Percentiles rank a stretch among this genome's conserved stretches.
Conservation (phyloP, 2,329 filamentous ascomycete species). For the Penicillium sp. region DNA sequence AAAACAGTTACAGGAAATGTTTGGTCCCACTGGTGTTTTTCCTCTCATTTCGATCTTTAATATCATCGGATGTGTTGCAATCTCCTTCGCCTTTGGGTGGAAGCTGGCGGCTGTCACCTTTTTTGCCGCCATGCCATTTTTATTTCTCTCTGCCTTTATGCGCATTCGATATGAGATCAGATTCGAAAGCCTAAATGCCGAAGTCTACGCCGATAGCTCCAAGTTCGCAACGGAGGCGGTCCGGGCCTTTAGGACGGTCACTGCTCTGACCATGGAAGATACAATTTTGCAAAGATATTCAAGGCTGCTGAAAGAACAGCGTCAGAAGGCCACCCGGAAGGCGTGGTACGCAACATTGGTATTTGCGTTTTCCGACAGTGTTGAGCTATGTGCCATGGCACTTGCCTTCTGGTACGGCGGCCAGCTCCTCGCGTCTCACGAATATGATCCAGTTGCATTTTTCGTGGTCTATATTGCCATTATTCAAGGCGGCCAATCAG, state of each 20-base stretch:
- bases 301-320: constrained; percentile 57
- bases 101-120: constrained; percentile 68
- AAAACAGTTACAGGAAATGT: constrained; percentile 50
- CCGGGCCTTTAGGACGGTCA: constrained; percentile 69
- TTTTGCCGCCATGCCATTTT: constrained; percentile 56
- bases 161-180: constrained; percentile 63
- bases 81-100: constrained; percentile 72
- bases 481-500: constrained; percentile 64
- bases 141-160: constrained; percentile 50
- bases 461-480: constrained; percentile 64
- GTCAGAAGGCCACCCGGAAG: constrained; percentile 58
- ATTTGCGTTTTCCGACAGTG: constrained; percentile 67
- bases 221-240: constrained; percentile 74
- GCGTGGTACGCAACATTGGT: constrained; percentile 62
- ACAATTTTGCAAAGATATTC: constrained; percentile 62
- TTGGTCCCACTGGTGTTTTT: constrained; percentile 47
- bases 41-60: constrained; percentile 64
- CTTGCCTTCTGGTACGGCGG: constrained; percentile 62
- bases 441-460: constrained; percentile 50
- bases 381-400: constrained; percentile 62
- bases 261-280: constrained; percentile 67
- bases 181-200: constrained; percentile 66
- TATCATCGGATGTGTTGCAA: constrained; percentile 61
- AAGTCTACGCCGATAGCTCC: constrained; percentile 68
- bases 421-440: constrained; percentile 52